Conservation (phyloP, 345 rosid species). For the Eucalyptus rudis region DNA sequence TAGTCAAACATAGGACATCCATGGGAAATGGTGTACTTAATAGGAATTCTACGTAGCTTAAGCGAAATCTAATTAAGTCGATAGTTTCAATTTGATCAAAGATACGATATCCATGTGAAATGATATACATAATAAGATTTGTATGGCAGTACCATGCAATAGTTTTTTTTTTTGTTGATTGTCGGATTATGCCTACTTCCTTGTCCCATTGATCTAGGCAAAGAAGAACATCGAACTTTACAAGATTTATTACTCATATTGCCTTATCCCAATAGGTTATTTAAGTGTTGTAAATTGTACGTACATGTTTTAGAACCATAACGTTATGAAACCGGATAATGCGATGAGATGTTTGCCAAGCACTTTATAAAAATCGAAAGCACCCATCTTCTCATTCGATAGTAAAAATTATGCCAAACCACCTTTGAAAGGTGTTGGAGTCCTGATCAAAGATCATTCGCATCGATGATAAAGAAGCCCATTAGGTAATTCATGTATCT, state of each 20-base stretch:
- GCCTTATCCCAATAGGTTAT: neutral
- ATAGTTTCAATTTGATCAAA: neutral
- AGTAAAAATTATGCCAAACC: neutral
- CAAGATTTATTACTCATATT: neutral
- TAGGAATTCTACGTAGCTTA: neutral
- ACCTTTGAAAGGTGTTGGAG: neutral
- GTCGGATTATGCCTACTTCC: neutral
- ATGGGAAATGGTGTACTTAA: neutral
- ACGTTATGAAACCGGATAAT: neutral
- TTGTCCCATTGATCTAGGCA: neutral
- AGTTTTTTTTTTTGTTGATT: neutral
- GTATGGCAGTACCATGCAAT: neutral
- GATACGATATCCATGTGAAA: neutral
- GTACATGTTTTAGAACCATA: neutral
- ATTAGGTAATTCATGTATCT: neutral
- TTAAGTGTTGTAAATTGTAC: neutral
- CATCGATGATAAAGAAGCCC: neutral
- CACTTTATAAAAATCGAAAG: neutral
- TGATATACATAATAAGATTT: neutral
- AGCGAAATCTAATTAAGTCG: neutral
- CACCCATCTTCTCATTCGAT: neutral
- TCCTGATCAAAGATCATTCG: neutral
- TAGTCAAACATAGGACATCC: neutral
- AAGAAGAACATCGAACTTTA: neutral
- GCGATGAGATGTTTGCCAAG: neutral